These are phyloP conservation scores for Metarhizium brunneum DNA, from an alignment of 2,329 filamentous ascomycete genomes.

Conservation along the genomic window DNA sequence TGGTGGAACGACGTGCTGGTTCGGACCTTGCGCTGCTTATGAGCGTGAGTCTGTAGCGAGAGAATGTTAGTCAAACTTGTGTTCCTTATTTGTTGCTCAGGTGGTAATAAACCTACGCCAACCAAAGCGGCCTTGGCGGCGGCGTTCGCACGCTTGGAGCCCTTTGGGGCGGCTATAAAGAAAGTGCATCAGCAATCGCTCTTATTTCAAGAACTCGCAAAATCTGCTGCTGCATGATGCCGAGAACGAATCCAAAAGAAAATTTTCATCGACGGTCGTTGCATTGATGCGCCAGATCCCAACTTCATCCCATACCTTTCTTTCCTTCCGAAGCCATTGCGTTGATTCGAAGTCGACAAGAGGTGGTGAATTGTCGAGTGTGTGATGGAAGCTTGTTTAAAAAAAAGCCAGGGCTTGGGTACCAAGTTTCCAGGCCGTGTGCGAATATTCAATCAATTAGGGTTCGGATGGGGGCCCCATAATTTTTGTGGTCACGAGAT, in stretches of 20 bases:
- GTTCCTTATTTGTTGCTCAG: neutral
- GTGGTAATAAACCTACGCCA: slow-evolving; percentile 60
- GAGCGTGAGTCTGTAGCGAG: slow-evolving; percentile 38
- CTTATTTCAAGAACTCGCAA: slow-evolving; percentile 61
- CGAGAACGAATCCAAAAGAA: slow-evolving; percentile 7
- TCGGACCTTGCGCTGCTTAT: slow-evolving; percentile 91
- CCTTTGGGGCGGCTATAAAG: slow-evolving; percentile 50
- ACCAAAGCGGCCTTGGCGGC: slow-evolving; percentile 95
- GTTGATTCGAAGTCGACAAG: slow-evolving; percentile 9
- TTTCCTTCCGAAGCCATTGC: slow-evolving; percentile 32
- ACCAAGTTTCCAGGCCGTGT: slow-evolving; percentile 5
- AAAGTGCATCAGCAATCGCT: slow-evolving; percentile 63
- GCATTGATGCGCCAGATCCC: slow-evolving; percentile 5
- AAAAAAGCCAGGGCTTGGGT: too few relatives aligned
- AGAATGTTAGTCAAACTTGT: slow-evolving; percentile 2
- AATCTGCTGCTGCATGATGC: slow-evolving; percentile 65
- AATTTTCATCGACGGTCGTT: slow-evolving; percentile 6
- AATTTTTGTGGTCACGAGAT: neutral
- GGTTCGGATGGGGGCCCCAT: slow-evolving; percentile 9
- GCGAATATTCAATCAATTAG: slow-evolving; percentile 15
- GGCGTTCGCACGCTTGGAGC: slow-evolving; percentile 78
- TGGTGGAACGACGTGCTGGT: slow-evolving; percentile 92
- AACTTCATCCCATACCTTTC: slow-evolving; percentile 37
- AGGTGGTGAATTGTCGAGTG: neutral
- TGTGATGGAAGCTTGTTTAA: neutral